A percentile compares a stretch with the other conserved stretches of the same genome.
Evolutionary conservation across 257 asterid genomes (phyloP).

Genomic region (Rehmannia glutinosa): DNA sequence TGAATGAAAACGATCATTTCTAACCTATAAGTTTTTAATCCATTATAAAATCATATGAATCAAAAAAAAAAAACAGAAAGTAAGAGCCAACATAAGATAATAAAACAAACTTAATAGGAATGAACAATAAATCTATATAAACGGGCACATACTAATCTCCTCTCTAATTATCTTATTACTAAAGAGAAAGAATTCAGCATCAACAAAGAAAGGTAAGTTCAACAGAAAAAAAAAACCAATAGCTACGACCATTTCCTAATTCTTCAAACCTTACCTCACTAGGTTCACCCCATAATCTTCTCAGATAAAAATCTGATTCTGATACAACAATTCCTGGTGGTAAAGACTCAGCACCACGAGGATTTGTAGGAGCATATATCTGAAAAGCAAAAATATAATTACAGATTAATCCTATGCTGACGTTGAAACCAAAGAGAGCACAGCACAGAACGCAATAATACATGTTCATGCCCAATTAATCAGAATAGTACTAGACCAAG

Average conservation of each 20-base stretch:
- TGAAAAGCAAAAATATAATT: conserved; percentile 22
- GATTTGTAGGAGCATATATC: conserved; percentile 93
- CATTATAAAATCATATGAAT: conserved; percentile 13
- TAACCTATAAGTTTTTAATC: not conserved
- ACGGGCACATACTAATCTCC: conserved; percentile 3
- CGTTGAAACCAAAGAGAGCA: conserved; percentile 1
- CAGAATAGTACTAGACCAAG: not conserved
- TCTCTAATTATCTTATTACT: not conserved
- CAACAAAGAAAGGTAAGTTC: not conserved
- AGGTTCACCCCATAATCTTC: conserved; percentile 99
- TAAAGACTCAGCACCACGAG: conserved; percentile 97
- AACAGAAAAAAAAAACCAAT: not conserved
- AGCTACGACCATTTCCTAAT: conserved; percentile 7
- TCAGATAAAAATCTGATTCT: conserved; percentile 78
- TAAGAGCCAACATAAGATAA: not conserved
- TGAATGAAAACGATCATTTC: conserved; percentile 5
- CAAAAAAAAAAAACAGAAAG: not conserved
- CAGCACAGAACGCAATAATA: not conserved
- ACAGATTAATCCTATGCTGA: conserved; percentile 1
- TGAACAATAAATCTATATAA: not conserved
- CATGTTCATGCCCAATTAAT: not conserved
- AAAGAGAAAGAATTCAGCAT: not conserved
- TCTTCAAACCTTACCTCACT: conserved; percentile 55
- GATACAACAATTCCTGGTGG: conserved; percentile 97
- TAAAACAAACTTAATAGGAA: conserved; percentile 6